Evolutionary conservation across 257 asterid species (phyloP).

Genomic region (Linderniella brevidens): DNA sequence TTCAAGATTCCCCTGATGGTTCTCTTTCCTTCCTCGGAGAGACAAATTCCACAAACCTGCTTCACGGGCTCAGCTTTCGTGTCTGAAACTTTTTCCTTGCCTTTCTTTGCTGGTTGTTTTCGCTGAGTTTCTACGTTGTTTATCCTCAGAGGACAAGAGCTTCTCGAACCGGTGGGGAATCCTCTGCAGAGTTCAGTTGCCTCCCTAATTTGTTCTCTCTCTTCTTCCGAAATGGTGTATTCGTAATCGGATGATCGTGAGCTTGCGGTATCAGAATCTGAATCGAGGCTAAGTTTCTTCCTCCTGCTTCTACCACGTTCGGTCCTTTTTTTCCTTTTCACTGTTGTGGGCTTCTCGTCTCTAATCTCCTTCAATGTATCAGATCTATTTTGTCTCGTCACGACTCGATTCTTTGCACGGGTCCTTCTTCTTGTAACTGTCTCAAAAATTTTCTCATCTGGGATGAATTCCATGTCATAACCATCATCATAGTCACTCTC

Average conservation of each 20-base stretch:
- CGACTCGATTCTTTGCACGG: constrained; percentile 11
- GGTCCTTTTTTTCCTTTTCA: constrained; percentile 21
- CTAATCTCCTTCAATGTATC: constrained; percentile 15
- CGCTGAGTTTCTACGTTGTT: constrained; percentile 21
- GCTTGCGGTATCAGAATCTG: constrained; percentile 61
- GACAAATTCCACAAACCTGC: constrained; percentile 87
- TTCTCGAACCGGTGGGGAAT: constrained; percentile 26
- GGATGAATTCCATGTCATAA: constrained; percentile 20
- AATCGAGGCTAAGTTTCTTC: constrained; percentile 21
- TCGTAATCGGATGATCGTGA: constrained; percentile 53
- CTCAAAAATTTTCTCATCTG: constrained; percentile 19
- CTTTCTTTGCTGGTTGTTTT: constrained; percentile 38
- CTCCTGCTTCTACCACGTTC: constrained; percentile 25
- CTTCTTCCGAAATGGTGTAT: constrained; percentile 78
- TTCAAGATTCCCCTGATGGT: constrained; percentile 55
- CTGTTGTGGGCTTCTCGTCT: constrained; percentile 10
- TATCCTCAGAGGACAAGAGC: constrained; percentile 22
- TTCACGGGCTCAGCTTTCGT: constrained; percentile 43
- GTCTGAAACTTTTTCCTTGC: constrained; percentile 49
- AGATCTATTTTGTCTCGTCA: constrained; percentile 16
- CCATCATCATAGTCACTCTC: constrained; percentile 17
- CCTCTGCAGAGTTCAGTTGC: constrained; percentile 36
- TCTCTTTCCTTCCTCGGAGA: constrained; percentile 70
- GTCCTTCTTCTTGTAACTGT: constrained; percentile 18
- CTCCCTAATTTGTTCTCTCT: constrained; percentile 76